Evolutionary conservation across 2,329 filamentous ascomycete genomes (phyloP), one percentile per base, ranked within the genome.

Genomic region (Kalmusia sp.): DNA sequence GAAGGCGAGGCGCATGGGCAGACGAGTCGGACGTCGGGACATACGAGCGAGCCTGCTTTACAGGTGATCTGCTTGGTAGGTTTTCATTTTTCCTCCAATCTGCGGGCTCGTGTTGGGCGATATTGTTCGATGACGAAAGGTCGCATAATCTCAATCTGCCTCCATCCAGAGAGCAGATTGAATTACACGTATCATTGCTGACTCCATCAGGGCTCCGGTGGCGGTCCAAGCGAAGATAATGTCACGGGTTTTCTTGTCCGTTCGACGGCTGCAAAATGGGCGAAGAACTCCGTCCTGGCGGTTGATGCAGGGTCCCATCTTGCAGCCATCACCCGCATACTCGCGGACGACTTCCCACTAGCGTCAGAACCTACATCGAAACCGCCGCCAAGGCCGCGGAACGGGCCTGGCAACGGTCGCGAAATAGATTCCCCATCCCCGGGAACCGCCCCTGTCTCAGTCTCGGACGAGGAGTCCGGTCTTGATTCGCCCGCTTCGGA

Each of bases 251-350:
- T 98, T 52, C 84, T 99, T 17, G 91, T 98, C 40, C 89, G 93
- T 40, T 93, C 93, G 4, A 82, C 89, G 8, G 84, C 87, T 25
- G 85, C 89, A 47, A 84, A 87, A 57, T 99, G 95, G 95, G 80
- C 83, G 43, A 89, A 87, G 64, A 88, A 90, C 38, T 97, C 92
- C 0, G 75, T 97, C 34, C 80, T 98, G 24, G 92, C 93, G n/a
- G 89, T 99, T 47, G 95, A 99, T 78, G 93, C 92, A 8, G 95
- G 95, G 41, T 91, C 93, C 27, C 90, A 97, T 72, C 84, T 99
- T 34, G 87, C 91, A 24, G 87, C 91, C 50, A 96, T 99, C 51
- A 86, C 86, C n/a, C 83, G 85, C 41, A 90, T 96, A 41, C 80
- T 99, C 22, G 82, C 92, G 57, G 66, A 74, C 25, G 74, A 83